phyloP scores from a whole-genome alignment of 495 filamentous ascomycete genomes.

The Penicillium pancosmium region DNA sequence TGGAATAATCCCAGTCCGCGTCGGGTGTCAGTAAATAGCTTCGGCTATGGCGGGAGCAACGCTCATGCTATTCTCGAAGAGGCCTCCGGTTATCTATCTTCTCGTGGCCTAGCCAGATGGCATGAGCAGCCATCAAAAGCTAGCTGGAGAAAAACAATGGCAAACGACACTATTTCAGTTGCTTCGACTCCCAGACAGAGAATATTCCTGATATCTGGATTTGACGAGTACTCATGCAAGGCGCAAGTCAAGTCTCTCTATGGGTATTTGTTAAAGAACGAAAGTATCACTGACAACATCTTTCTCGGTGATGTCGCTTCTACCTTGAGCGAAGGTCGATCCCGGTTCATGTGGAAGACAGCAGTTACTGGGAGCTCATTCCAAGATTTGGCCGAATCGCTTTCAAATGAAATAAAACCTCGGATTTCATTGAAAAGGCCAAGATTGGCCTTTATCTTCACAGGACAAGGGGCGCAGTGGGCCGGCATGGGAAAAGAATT shows the following conservation, averaged over 20 bases:
- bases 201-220: constrained; percentile 24
- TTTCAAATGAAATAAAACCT: constrained; percentile 1
- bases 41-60: constrained; percentile 46
- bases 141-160: neutral
- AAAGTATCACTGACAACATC: neutral
- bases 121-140: neutral
- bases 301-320: constrained; percentile 32
- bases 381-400: constrained; percentile 7
- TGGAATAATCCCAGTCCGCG: constrained; percentile 16
- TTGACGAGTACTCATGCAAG: constrained; percentile 20
- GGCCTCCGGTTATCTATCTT: constrained; percentile 13
- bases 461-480: constrained; percentile 51
- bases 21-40: constrained; percentile 39
- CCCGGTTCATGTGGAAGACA: constrained; percentile 26
- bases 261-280: constrained; percentile 15
- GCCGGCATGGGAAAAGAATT: constrained; percentile 39
- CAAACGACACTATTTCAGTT: neutral
- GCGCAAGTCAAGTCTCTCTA: constrained; percentile 7
- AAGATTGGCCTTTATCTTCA: constrained; percentile 34
- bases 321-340: constrained; percentile 32
- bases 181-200: neutral
- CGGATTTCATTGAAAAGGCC: constrained; percentile 8
- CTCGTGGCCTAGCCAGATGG: neutral
- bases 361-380: constrained; percentile 17
- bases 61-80: constrained; percentile 46